A percentile compares a stretch with the other conserved stretches of the same genome.
Conservation (phyloP, 148 eudicot genomes). For the Camellia sinensis region DNA sequence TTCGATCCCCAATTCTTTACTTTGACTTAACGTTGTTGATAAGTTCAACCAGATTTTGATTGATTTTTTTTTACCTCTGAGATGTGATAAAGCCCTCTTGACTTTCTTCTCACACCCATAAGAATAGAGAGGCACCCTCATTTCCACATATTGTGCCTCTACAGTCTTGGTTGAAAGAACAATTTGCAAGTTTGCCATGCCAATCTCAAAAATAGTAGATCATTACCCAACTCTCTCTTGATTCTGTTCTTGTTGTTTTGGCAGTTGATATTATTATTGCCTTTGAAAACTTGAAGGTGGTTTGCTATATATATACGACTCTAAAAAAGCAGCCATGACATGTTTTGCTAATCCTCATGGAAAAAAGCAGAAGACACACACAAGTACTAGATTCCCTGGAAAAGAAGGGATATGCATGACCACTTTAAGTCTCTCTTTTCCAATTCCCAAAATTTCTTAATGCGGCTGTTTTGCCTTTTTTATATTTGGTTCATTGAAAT, state of each 20-base stretch:
- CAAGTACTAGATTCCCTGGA: not conserved
- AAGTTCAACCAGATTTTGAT: no score
- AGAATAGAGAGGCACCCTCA: conserved; percentile 94
- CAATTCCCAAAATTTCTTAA: not conserved
- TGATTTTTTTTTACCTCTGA: conserved; percentile 12
- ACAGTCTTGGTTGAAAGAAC: conserved; percentile 64
- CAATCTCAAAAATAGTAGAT: no score
- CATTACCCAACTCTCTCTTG: not conserved
- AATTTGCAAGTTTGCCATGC: conserved; percentile 55
- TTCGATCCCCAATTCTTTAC: no score
- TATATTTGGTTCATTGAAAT: no score
- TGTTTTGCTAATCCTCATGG: conserved; percentile 13
- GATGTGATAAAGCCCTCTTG: conserved; percentile 46
- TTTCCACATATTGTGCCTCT: conserved; percentile 82
- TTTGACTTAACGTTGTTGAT: no score
- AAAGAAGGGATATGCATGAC: not conserved
- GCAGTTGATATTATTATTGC: no score
- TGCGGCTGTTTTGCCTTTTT: no score
- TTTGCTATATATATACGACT: not conserved
- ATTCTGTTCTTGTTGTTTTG: no score
- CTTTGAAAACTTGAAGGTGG: no score
- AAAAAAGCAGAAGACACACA: not conserved
- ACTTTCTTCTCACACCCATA: conserved; percentile 47
- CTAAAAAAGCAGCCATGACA: not conserved
- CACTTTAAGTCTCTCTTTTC: not conserved